A percentile compares a stretch with the other conserved stretches of the same genome.
phyloP scores from a whole-genome alignment of 345 rosid species.

The Salix exigua region DNA sequence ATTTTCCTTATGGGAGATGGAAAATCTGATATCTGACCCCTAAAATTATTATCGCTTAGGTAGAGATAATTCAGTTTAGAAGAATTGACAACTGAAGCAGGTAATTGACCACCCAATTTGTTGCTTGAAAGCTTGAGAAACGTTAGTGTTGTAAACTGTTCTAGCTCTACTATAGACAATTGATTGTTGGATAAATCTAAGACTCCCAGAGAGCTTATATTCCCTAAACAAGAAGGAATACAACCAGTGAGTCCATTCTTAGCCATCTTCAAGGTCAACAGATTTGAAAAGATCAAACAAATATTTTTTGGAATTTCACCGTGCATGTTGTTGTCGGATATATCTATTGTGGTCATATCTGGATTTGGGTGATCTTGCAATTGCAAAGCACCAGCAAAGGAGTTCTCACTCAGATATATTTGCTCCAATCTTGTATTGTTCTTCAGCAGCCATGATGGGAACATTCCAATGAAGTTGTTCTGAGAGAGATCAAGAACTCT shows the following conservation, averaged over 20 bases:
- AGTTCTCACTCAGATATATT: neutral
- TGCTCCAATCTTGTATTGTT: conserved; percentile 16
- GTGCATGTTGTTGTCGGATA: neutral
- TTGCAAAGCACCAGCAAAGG: neutral
- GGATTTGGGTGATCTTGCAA: neutral
- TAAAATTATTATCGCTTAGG: conserved; percentile 6
- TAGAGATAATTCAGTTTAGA: neutral
- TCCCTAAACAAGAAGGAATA: conserved; percentile 20
- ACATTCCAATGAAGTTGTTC: neutral
- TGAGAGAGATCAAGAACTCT: neutral
- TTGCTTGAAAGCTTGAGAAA: no score
- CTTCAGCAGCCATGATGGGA: conserved; percentile 27
- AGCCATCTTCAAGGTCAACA: neutral
- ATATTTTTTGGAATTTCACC: conserved; percentile 15
- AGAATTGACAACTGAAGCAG: neutral
- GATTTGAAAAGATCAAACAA: conserved; percentile 3
- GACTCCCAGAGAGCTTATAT: neutral
- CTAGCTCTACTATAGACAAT: no score
- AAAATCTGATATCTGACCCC: neutral
- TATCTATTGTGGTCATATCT: neutral
- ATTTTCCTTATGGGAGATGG: no score
- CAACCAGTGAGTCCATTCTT: conserved; percentile 9
- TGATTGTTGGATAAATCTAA: conserved; percentile 24
- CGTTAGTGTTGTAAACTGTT: no score
- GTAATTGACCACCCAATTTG: neutral